Conservation (phyloP, 2,329 filamentous ascomycete genomes). For the Paracoccidioides brasiliensis region DNA sequence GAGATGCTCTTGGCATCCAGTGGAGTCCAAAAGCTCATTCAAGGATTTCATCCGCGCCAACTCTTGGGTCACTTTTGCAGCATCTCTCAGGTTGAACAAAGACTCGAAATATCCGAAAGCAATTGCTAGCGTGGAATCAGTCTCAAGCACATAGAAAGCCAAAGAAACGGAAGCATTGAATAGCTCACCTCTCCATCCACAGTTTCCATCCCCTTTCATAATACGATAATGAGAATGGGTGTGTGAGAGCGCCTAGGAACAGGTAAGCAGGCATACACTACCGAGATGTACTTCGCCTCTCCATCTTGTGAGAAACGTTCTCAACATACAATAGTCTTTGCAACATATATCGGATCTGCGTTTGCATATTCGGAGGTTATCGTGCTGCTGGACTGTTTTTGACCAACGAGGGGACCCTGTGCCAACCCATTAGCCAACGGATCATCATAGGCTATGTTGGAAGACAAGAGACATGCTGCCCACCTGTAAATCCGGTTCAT, state of each 20-base stretch:
- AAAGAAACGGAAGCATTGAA: conserved; percentile 5
- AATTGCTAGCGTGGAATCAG: conserved; percentile 49
- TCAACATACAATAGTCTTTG: conserved; percentile 63
- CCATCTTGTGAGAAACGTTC: neutral
- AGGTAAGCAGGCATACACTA: conserved; percentile 8
- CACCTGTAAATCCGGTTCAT: conserved; percentile 45
- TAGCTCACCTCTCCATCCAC: conserved; percentile 86
- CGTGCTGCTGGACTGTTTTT: conserved; percentile 59
- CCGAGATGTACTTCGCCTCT: neutral
- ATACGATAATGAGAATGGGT: conserved; percentile 80
- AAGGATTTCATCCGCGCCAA: conserved; percentile 57
- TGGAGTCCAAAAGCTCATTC: conserved; percentile 54
- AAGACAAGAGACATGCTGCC: conserved; percentile 13
- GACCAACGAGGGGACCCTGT: conserved; percentile 72
- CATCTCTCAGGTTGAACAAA: conserved; percentile 55
- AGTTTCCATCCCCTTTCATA: conserved; percentile 86
- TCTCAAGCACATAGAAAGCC: conserved; percentile 6
- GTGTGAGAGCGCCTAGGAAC: conserved; percentile 56
- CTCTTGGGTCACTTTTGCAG: conserved; percentile 54
- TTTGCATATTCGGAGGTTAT: conserved; percentile 80
- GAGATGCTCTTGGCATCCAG: conserved; percentile 55
- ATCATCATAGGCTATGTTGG: neutral
- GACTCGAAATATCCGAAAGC: conserved; percentile 89
- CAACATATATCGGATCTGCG: conserved; percentile 70
- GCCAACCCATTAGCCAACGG: conserved; percentile 15